These are phyloP conservation scores for Litchi chinensis DNA, from an alignment of 345 rosid genomes.

Conservation along the genomic window DNA sequence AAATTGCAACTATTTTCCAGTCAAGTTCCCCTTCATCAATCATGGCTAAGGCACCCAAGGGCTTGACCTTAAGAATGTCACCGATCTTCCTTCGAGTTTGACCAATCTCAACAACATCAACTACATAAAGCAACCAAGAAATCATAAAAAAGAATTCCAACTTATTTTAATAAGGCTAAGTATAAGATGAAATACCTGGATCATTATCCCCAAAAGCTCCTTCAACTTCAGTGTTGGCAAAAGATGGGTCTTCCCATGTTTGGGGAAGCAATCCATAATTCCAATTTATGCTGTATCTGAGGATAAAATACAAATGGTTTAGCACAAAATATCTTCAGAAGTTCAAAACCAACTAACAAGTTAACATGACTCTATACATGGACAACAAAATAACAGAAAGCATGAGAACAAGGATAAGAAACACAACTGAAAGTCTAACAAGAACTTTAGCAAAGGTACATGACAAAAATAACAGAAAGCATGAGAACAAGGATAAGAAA, in stretches of 20 bases:
- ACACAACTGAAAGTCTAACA: neutral
- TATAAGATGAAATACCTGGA: conserved; percentile 51
- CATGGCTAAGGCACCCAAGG: conserved; percentile 91
- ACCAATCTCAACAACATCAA: conserved; percentile 97
- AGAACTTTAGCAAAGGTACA: neutral
- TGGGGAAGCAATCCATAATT: conserved; percentile 98
- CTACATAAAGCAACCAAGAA: conserved; percentile 34
- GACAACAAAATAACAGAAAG: neutral
- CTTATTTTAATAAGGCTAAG: neutral
- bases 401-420: neutral
- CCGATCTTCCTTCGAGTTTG: conserved; percentile 67
- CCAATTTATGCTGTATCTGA: conserved; percentile 93
- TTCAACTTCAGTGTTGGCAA: conserved; percentile 79
- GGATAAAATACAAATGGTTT: neutral
- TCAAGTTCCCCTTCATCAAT: conserved; percentile 98
- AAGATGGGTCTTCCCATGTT: conserved; percentile 98
- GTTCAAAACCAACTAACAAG: neutral
- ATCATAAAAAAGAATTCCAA: neutral
- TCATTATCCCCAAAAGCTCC: conserved; percentile 95
- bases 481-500: neutral
- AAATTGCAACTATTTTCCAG: conserved; percentile 95
- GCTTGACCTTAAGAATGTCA: conserved; percentile 79
- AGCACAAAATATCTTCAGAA: neutral
- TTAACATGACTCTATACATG: conserved; percentile 1
- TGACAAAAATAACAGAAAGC: neutral